Evolutionary conservation across 1,139 yeast genomes (phyloP).

Genomic region (Hyphopichia wangnamkhiaoensis): DNA sequence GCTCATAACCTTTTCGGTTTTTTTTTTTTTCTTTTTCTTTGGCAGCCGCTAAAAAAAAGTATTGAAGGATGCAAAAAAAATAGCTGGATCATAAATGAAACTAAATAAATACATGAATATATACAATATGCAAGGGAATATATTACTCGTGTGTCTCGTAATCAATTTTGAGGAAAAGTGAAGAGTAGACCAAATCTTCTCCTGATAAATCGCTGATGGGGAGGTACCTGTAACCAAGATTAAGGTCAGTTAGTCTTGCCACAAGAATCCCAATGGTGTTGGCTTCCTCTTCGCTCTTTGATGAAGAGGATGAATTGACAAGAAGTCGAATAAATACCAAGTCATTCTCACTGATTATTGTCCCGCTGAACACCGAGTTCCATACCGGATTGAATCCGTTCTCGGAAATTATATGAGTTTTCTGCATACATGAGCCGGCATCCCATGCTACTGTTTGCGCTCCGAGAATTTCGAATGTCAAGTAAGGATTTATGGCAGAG

Average conservation of each 20-base stretch:
- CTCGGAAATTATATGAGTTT: constrained; percentile 42
- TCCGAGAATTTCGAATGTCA: constrained; percentile 59
- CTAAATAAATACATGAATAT: too few relatives aligned
- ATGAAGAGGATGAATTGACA: constrained; percentile 22
- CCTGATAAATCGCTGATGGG: constrained; percentile 77
- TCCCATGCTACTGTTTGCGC: constrained; percentile 27
- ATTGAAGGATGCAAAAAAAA: too few relatives aligned
- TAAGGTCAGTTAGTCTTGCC: constrained; percentile 55
- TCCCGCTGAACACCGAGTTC: constrained; percentile 57
- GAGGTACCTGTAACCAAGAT: constrained; percentile 77
- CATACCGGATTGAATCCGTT: constrained; percentile 90
- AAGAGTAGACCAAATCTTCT: constrained; percentile 78
- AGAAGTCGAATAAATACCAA: constrained; percentile 37
- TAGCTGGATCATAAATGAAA: constrained; percentile 3
- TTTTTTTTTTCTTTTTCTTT: too few relatives aligned
- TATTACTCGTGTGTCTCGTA: constrained; percentile 17
- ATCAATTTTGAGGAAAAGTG: constrained; percentile 60
- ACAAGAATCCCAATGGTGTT: constrained; percentile 59
- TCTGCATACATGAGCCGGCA: constrained; percentile 10
- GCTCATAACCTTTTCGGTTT: too few relatives aligned
- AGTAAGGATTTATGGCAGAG: constrained; percentile 54
- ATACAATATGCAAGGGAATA: too few relatives aligned
- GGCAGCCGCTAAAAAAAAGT: too few relatives aligned
- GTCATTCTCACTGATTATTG: constrained; percentile 36
- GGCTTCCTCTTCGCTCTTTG: constrained; percentile 24